Base-by-base conservation (phyloP, 2,329 filamentous ascomycete genomes). In the Shiraia bambusicola region DNA sequence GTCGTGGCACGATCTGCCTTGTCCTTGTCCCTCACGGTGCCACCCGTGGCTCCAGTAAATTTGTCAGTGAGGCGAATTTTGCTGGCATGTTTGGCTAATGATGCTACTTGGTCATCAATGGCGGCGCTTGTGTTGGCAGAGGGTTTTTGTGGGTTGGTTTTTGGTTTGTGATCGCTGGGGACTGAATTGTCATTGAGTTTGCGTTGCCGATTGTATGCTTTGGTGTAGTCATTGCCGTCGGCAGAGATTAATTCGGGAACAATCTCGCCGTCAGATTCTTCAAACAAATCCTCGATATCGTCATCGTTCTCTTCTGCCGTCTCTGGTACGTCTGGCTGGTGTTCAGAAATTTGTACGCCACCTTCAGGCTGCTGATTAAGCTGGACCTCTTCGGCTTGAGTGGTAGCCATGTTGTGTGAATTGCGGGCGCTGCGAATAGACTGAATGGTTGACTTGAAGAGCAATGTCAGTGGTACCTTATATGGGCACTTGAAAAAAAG, bases 1-100 rank as follows among this genome's bases (percentile, higher is more conserved):
- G 83, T 89, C 11, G 93, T 98, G 37, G 93, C 92, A 45, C 93
- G 83, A 67, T 98, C 92, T 40, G 87, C 85, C 76, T 93, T 94
- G 70, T 96, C 91, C 69, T 88, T 89, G 45, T 83, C 82, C 22
- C 63, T 53, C 11, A 53, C 50, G 14, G 44, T 73, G 31, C 72
- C 71, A 35, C 76, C 78, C 13, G 69, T 72, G 9, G 70, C 72
- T 22, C 80, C 66, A 1, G 78, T 78, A 17, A 78, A 73, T 42
- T 78, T 75, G 12, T 75, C 60, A 62, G 91, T 87, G 22, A 96
- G 79, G 36, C 85, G 82, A 54, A 97, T 87, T 72, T 95, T 95
- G 45, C 80, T 80, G 1, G 91, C 90, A 74, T 96, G 88, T 54
- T 85, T 86, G 24, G 88, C 83, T 27, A 97, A 77, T n/a, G 84